Conservation (phyloP, 176 grass and related monocot genomes). For the Otatea glauca region DNA sequence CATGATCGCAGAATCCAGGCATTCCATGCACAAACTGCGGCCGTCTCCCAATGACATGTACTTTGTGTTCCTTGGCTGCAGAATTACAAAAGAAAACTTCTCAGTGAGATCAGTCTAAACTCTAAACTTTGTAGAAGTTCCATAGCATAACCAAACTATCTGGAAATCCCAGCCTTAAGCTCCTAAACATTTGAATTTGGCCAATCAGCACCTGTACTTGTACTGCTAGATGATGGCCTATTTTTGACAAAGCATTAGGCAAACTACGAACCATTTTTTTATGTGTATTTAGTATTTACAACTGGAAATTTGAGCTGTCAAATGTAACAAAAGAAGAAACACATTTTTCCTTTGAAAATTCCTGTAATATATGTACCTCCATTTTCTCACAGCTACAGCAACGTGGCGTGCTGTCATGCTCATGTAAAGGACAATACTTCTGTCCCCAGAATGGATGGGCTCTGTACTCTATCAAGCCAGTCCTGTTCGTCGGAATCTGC, state of each 20-base stretch:
- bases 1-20: conserved; percentile 86
- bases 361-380: conserved; percentile 56
- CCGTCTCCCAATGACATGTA: conserved; percentile 85
- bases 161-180: background rate
- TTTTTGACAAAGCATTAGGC: background rate
- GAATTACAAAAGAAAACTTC: conserved; percentile 11
- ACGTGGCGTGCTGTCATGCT: conserved; percentile 67
- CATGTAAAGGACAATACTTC: conserved; percentile 87
- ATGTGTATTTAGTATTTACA: background rate
- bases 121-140: background rate
- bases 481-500: conserved; percentile 79
- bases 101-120: background rate
- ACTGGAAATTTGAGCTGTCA: background rate
- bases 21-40: conserved; percentile 85
- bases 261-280: background rate
- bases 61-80: conserved; percentile 73
- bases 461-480: conserved; percentile 81
- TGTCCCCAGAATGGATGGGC: conserved; percentile 91
- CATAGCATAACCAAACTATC: background rate
- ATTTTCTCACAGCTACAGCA: conserved; percentile 94
- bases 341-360: background rate
- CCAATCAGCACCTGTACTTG: background rate
- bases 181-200: background rate
- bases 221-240: background rate
- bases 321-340: background rate